Evolutionary conservation across 257 asterid species (phyloP), one percentile per base, ranked within the genome.

Genomic region (Przewalskia tangutica): DNA sequence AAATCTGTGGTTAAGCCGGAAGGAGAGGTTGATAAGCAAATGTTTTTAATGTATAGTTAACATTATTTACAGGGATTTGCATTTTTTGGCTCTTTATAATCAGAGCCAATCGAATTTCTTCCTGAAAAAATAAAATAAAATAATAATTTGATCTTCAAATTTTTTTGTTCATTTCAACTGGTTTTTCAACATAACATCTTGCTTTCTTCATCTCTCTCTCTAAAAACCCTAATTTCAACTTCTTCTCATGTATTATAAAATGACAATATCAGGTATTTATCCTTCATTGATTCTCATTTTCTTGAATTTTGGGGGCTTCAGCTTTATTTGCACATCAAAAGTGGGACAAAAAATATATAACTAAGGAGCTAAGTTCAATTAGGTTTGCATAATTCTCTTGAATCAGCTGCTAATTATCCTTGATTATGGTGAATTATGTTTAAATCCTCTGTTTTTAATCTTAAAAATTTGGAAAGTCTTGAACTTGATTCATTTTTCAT

Each of bases 221-320:
- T 65, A 80, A 82, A 89, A 90, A 93, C 89, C 96, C 97, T 91
- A 89, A 92, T 84, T 83, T 84, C 86, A 82, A 79, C 89, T 83
- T 77, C 60, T 85, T 56, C 80, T 83, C 65, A 18, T 83, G 50
- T 75, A 54, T 50, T 66, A 81, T 20, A 77, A 82, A 83, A 88
- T 88, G 89, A 42, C 81, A 77, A 79, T 88, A 88, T 89, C 91
- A 85, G 86, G 88, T 82, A 88, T 87, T 86, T 73, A 85, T 50
- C 63, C 36, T 42, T 79, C 54, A 78, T 54, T 32, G 75, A 58
- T 81, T 84, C 78, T 83, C 87, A 81, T 87, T 86, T 36, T 42
- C 32, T 36, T 83, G 40, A 53, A 10, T 73, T 50, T n/a, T 17
- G 81, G 82, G 40, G 4, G n/a, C 78, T 84, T 84, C 36, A 54